Percentiles rank a stretch among this genome's conserved stretches.
Conservation (phyloP, 176 grass and related monocot genomes). For the Oryza meridionalis region DNA sequence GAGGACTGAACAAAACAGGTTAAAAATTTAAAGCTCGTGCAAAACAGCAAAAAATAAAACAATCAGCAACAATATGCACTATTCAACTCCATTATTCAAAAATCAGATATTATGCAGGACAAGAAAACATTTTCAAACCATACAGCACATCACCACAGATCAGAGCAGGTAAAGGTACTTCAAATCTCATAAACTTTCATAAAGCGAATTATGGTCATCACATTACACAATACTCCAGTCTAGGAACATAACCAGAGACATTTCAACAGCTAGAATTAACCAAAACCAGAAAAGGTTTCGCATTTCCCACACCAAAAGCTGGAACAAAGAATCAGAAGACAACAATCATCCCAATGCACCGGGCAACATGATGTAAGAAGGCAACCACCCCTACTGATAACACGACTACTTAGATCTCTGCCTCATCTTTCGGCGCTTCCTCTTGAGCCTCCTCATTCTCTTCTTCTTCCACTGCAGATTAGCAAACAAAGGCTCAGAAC, state of each 20-base stretch:
- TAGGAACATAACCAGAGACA: constrained; percentile 1
- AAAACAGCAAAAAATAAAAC: too few relatives aligned
- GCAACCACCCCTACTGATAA: background rate
- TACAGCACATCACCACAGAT: background rate
- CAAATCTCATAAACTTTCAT: background rate
- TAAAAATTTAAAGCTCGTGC: too few relatives aligned
- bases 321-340: background rate
- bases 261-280: background rate
- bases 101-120: too few relatives aligned
- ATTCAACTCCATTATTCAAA: too few relatives aligned
- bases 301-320: background rate
- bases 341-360: background rate
- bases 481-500: background rate
- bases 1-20: too few relatives aligned
- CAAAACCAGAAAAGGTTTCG: background rate
- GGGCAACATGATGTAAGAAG: background rate
- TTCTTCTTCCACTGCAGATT: constrained; percentile 84
- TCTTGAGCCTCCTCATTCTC: constrained; percentile 91
- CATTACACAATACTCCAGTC: constrained; percentile 15
- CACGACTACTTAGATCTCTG: constrained; percentile 69
- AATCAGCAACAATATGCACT: too few relatives aligned
- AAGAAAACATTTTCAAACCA: background rate
- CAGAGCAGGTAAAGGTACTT: background rate
- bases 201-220: background rate
- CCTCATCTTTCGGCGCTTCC: constrained; percentile 93